These are phyloP conservation scores for Aureobasidium namibiae DNA, from an alignment of 2,329 filamentous ascomycete genomes.

Conservation along the genomic window DNA sequence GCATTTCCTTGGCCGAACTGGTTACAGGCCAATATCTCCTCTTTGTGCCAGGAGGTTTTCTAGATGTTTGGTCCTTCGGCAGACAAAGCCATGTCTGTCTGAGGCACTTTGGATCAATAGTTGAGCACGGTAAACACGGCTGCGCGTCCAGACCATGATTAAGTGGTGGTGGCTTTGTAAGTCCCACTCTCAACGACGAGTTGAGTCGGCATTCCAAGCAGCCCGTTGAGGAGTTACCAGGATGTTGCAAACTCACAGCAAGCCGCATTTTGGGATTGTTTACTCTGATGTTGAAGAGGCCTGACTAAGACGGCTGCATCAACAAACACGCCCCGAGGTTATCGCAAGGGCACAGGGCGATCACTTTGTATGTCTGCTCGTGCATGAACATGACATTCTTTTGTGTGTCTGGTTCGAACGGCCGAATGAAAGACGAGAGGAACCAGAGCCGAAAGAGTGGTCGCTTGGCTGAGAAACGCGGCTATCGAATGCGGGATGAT, in stretches of 20 bases:
- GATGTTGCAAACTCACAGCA: background rate
- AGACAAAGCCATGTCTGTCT: background rate
- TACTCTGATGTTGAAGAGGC: background rate
- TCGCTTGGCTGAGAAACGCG: slow-evolving; percentile 5
- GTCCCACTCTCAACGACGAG: slow-evolving; percentile 3
- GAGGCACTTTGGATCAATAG: background rate
- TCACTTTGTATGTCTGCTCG: background rate
- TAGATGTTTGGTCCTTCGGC: background rate
- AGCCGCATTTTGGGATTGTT: background rate
- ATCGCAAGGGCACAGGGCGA: background rate
- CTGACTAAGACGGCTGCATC: background rate
- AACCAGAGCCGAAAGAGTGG: slow-evolving; percentile 1
- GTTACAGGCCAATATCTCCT: too few relatives aligned
- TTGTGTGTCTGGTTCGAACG: background rate
- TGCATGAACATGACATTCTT: slow-evolving; percentile 5
- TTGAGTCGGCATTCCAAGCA: background rate
- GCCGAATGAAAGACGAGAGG: background rate
- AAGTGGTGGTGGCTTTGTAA: background rate
- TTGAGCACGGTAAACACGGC: background rate
- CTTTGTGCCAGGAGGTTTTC: too few relatives aligned
- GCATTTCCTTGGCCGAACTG: too few relatives aligned
- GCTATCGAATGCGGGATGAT: slow-evolving; percentile 10
- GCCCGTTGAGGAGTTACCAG: slow-evolving; percentile 1
- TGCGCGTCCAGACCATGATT: background rate
- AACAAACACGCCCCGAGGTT: background rate